phyloP scores from a whole-genome alignment of 208 protist species.

The Leishmania arabica region DNA sequence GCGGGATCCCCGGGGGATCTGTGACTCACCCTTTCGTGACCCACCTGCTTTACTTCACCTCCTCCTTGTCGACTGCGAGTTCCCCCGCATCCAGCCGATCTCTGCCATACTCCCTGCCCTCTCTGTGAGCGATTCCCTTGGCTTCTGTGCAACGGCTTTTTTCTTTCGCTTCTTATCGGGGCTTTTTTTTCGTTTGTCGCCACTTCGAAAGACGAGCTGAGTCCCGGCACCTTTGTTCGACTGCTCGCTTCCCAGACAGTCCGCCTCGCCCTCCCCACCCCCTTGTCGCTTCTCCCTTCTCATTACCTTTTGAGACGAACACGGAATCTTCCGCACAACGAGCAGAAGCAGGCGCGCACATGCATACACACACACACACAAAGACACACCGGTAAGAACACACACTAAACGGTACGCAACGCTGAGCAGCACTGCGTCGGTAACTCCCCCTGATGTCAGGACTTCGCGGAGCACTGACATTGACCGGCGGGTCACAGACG shows the following conservation, averaged over 20 bases:
- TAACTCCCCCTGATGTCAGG: not conserved
- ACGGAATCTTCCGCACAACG: not conserved
- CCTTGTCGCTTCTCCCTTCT: not conserved
- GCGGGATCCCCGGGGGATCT: not conserved
- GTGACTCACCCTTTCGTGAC: not conserved
- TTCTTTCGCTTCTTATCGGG: not conserved
- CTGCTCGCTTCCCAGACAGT: not conserved
- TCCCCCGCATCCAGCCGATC: not conserved
- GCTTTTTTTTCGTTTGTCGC: not conserved
- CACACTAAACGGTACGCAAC: not conserved
- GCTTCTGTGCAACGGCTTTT: not conserved
- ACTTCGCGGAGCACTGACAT: not conserved
- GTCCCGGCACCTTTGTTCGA: not conserved
- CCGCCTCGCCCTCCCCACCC: not conserved
- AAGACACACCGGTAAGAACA: not conserved
- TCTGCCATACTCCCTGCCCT: not conserved
- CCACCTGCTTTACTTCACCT: not conserved
- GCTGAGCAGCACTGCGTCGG: not conserved
- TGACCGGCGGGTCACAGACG: not conserved
- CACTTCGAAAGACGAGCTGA: not conserved
- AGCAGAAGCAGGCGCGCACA: not conserved
- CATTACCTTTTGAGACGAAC: not conserved
- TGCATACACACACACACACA: not conserved
- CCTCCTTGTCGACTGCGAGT: not conserved
- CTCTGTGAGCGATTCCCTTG: not conserved